Evolutionary conservation across 306 rosid genomes (phyloP), one percentile per base, ranked within the genome.

Genomic region (Lathyrus oleraceus): DNA sequence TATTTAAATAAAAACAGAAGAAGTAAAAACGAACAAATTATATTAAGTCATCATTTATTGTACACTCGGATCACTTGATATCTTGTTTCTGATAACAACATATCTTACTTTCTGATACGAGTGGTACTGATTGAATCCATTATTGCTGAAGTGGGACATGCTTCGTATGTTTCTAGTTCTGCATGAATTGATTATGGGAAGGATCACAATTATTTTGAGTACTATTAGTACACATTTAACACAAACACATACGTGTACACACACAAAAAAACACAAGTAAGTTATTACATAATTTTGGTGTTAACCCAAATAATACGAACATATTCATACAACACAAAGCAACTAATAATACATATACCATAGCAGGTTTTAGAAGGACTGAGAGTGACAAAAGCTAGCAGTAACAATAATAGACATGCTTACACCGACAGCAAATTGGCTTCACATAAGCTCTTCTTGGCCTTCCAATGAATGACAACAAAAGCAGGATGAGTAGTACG

Each of bases 391-490:
- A 2, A 23, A 23, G 27, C 19, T 43, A 74, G 11, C 16, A 38
- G 76, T 19, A 75, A 81, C 90, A 86, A 67, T 61, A 72, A 45
- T 84, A 83, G 43, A 70, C 78, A 20, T 61, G 43, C 71, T n/a
- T n/a, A n/a, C n/a, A n/a, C n/a, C n/a, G n/a, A n/a, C n/a, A n/a
- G n/a, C n/a, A n/a, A n/a, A n/a, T n/a, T n/a, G n/a, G n/a, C n/a
- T 57, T 61, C 28, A 15, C 53, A 74, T 44, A 77, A 40, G 14
- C 32, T 56, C 1, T 28, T 38, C 30, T 49, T 28, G 47, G 39
- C 17, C 27, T 10, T 73, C 61, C 75, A 53, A 48, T 76, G 4
- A 82, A 57, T 0, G 84, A 84, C 40, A 86, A 39, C 69, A 63
- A 81, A 68, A 79, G 87, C 48, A n/a, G n/a, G n/a, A n/a, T n/a